Evolutionary conservation across 441 rosid genomes (phyloP), one percentile per base, ranked within the genome.

Genomic region (Hura crepitans): DNA sequence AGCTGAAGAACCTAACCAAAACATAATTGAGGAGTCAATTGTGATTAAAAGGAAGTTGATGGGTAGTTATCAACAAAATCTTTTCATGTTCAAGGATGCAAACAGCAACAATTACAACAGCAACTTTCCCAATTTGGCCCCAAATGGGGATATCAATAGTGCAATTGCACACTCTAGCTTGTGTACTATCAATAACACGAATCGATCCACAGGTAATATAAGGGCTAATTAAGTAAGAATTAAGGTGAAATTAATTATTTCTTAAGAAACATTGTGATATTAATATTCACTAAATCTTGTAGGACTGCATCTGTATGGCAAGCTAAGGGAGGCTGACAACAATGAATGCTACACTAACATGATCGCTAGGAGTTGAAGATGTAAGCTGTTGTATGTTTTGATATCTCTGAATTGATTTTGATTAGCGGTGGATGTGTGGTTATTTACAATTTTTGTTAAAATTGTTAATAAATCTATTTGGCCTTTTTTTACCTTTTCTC

Each of bases 261-360:
- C 56, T 7, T n/a, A n/a, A n/a, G 3, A 6, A 18, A 51, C 14
- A 47, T 22, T 51, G 13, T n/a, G 6, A n/a, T 10, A 62, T 10
- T 14, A 18, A 20, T 45, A 22, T 25, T 13, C 56, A 27, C 78
- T 70, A 56, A 65, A 70, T 4, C 70, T 70, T 71, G 74, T 87
- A 88, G 93, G 85, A 15, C 54, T 83, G 46, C 85, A 77, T 64
- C 59, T 68, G 45, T 70, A 53, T 60, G 76, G 81, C 57, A 78
- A 80, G 63, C 67, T 66, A 22, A 72, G 84, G 76, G 81, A 75
- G 65, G 70, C 69, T 47, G 59, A 49, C 43, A 66, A 54, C 51
- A 63, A 56, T 62, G 15, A 66, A 54, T 68, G 67, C 28, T 43
- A 28, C 50, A 20, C 20, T 61, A 64, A 51, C 46, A 31, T 31